Evolutionary conservation across 495 filamentous ascomycete genomes (phyloP), one percentile per base, ranked within the genome.

Genomic region (Xeromyces bisporus): DNA sequence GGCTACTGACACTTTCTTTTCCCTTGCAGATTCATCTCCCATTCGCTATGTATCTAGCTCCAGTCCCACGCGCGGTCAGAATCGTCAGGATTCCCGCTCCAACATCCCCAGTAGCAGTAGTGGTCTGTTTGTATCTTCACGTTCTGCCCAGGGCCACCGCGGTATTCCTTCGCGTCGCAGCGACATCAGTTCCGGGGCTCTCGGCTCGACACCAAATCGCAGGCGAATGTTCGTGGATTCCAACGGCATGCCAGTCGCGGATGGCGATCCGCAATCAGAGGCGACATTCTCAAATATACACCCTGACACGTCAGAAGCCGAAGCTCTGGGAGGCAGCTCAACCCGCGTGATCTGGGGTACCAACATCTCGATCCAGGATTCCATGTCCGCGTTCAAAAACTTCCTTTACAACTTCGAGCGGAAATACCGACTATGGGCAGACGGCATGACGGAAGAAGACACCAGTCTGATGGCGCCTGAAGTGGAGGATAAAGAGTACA

Each of bases 271-370:
- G 31, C 58, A 48, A 8, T 91, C 83, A 1, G 83, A 92, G 50
- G 77, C 82, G 3, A 85, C 86, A 0, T 94, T 91, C 51, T 80
- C 82, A 0, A 89, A 91, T 46, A 50, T 81, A 35, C 75, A 93
- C 42, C 83, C 82, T 1, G 73, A 72, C 33, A 96, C 91, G 7
- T 92, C 85, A 1, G 89, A 99, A 48, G 85, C 84, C 0, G 78
- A 94, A 46, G 77, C 70, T 1, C 73, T 93, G 31, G 83, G 80
- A 26, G 84, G 85, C 7, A 67, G 63, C 36, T 80, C 75, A 23
- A 77, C 76, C 28, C 68, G 79, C 35, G 73, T 92, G 23, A 86
- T 99, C 35, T 99, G 91, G 91, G 89, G 91, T 47, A 96, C 89
- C 28, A 96, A 93, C 29, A 79, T 99, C 34, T 91, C 87, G 1